Conservation (phyloP, 1,284 basidiomycete genomes). For the Mrakiaceae sp. region DNA sequence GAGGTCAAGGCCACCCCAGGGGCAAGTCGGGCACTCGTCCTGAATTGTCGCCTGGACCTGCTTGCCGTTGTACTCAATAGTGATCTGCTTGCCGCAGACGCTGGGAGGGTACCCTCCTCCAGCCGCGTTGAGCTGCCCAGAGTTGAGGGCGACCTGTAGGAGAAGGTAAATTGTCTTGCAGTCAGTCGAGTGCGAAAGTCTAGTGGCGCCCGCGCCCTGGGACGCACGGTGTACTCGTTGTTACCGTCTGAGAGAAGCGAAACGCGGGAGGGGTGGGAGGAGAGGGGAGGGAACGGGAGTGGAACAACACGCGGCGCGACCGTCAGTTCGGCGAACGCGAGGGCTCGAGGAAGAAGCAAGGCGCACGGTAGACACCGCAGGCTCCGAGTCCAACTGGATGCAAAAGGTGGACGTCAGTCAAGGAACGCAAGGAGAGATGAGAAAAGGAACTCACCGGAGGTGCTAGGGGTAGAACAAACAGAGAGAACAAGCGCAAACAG, state of each 20-base stretch:
- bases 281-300: not conserved
- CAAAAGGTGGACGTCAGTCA: not conserved
- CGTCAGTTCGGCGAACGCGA: not conserved
- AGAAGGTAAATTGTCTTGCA: too few species aligned
- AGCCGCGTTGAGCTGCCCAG: constrained; percentile 9
- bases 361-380: constrained; percentile 4
- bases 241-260: not conserved
- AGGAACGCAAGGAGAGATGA: too few species aligned
- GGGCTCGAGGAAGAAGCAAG: not conserved
- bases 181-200: too few species aligned
- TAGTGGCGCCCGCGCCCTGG: too few species aligned
- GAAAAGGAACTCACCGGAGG: not conserved
- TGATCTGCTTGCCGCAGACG: constrained; percentile 51
- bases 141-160: constrained; percentile 12
- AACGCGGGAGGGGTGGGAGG: not conserved
- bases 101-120: constrained; percentile 45
- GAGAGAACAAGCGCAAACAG: not conserved
- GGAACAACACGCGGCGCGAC: not conserved
- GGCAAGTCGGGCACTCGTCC: constrained; percentile 51
- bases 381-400: constrained; percentile 5
- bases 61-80: constrained; percentile 54
- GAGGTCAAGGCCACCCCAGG: constrained; percentile 62
- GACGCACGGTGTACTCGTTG: not conserved
- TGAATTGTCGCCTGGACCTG: constrained; percentile 49
- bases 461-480: not conserved